Percentiles rank a stretch among this genome's conserved stretches.
phyloP scores from a whole-genome alignment of 305 asterid species.

The Rubia balearica region DNA sequence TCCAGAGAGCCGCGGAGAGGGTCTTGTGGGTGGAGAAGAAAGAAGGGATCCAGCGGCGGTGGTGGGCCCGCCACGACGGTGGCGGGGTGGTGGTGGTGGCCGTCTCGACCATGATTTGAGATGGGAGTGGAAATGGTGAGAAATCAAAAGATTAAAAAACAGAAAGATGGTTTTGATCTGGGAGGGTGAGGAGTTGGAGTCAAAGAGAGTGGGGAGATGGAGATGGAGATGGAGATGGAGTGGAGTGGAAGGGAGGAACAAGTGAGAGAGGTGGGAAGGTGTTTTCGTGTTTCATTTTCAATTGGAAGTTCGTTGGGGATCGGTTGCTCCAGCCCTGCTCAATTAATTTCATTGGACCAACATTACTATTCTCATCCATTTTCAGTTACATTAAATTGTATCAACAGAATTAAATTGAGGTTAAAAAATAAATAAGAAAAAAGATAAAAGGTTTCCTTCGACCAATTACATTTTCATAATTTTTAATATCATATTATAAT shows the following conservation, averaged over 20 bases:
- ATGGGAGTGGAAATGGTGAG: not conserved
- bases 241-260: conserved; percentile 40
- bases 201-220: conserved; percentile 26
- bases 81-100: conserved; percentile 24
- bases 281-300: too few species aligned
- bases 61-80: conserved; percentile 41
- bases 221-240: too few species aligned
- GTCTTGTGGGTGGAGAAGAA: conserved; percentile 45
- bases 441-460: too few species aligned
- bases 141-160: not conserved
- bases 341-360: too few species aligned
- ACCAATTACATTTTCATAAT: too few species aligned
- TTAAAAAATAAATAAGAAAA: too few species aligned
- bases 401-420: too few species aligned
- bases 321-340: too few species aligned
- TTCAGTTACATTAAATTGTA: too few species aligned
- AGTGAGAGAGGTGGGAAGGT: not conserved
- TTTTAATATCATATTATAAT: too few species aligned
- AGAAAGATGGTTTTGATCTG: not conserved
- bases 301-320: too few species aligned
- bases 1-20: conserved; percentile 35
- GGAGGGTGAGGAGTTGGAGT: conserved; percentile 27
- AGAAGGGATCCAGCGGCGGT: conserved; percentile 52
- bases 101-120: conserved; percentile 40
- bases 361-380: too few species aligned